Evolutionary conservation across 352 stramenopile species (phyloP).

Genomic region (Phytophthora capsici): DNA sequence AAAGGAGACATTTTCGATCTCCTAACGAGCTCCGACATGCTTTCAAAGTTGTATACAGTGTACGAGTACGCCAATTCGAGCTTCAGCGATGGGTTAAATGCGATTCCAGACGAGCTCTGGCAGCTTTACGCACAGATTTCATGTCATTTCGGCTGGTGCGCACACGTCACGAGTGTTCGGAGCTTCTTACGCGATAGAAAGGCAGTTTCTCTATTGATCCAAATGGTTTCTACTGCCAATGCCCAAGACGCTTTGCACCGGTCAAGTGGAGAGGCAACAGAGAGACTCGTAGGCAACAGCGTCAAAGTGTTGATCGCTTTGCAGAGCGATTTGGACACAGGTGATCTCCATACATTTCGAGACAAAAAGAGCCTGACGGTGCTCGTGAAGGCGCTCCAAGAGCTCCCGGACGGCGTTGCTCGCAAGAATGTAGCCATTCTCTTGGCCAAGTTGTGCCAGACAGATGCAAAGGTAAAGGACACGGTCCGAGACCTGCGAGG

Average conservation of each 20-base stretch:
- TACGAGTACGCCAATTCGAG: slow-evolving; percentile 36
- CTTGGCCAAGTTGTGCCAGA: slow-evolving; percentile 71
- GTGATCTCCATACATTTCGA: slow-evolving; percentile 30
- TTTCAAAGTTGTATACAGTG: slow-evolving; percentile 42
- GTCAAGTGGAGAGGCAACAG: slow-evolving; percentile 25
- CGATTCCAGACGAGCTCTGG: slow-evolving; percentile 44
- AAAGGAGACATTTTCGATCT: background rate
- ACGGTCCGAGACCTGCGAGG: slow-evolving; percentile 64
- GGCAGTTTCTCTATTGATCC: slow-evolving; percentile 41
- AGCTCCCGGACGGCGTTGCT: slow-evolving; percentile 55
- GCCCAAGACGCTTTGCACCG: slow-evolving; percentile 27
- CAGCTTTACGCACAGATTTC: slow-evolving; percentile 73
- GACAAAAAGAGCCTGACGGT: slow-evolving; percentile 35
- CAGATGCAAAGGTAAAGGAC: slow-evolving; percentile 53
- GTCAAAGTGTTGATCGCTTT: slow-evolving; percentile 73
- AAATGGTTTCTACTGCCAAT: slow-evolving; percentile 49
- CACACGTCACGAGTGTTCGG: slow-evolving; percentile 35
- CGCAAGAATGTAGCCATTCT: slow-evolving; percentile 84
- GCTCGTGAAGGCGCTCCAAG: slow-evolving; percentile 53
- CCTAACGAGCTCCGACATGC: slow-evolving; percentile 24
- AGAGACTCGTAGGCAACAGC: slow-evolving; percentile 70
- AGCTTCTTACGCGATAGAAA: slow-evolving; percentile 48
- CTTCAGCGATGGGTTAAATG: slow-evolving; percentile 6
- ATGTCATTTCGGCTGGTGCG: slow-evolving; percentile 75
- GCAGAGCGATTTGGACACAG: slow-evolving; percentile 27